Conservation (phyloP, 768 basidiomycete species). For the Lactifluus volemus region DNA sequence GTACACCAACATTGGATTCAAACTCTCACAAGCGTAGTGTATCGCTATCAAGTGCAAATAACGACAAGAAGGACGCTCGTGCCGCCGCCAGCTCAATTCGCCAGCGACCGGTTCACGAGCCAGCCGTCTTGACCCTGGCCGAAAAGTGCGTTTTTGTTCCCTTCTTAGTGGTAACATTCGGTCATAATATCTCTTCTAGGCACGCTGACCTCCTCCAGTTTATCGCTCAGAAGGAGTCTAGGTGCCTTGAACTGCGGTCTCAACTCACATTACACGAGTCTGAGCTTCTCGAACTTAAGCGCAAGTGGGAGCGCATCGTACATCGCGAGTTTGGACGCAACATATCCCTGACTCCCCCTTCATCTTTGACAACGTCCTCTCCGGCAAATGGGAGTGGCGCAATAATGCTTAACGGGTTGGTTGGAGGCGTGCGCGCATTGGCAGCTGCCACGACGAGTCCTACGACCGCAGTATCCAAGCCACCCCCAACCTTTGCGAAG, state of each 20-base stretch:
- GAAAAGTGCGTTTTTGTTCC: slow-evolving; percentile 49
- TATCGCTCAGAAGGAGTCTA: slow-evolving; percentile 82
- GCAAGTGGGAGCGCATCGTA: slow-evolving; percentile 78
- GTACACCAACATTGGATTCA: background rate
- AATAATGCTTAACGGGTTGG: slow-evolving; percentile 48
- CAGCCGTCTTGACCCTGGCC: slow-evolving; percentile 52
- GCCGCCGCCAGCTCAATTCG: slow-evolving; percentile 24
- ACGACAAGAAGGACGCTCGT: background rate
- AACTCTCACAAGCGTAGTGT: background rate
- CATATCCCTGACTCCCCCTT: slow-evolving; percentile 20
- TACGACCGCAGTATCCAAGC: slow-evolving; percentile 20
- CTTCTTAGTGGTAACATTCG: too few relatives aligned
- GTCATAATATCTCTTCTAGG: slow-evolving; percentile 29
- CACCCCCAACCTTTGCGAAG: slow-evolving; percentile 10
- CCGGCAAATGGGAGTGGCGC: slow-evolving; percentile 21
- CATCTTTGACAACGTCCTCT: slow-evolving; percentile 6
- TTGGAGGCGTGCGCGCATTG: slow-evolving; percentile 58
- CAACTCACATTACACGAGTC: slow-evolving; percentile 65
- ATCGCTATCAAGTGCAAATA: background rate
- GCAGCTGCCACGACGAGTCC: slow-evolving; percentile 36
- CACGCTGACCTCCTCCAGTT: slow-evolving; percentile 75
- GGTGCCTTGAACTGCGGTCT: slow-evolving; percentile 71
- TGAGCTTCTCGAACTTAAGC: slow-evolving; percentile 67
- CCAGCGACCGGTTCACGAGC: slow-evolving; percentile 19
- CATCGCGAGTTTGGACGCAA: slow-evolving; percentile 43